Conservation (phyloP, 106 monocot genomes). For the Hemerocallis citrina region DNA sequence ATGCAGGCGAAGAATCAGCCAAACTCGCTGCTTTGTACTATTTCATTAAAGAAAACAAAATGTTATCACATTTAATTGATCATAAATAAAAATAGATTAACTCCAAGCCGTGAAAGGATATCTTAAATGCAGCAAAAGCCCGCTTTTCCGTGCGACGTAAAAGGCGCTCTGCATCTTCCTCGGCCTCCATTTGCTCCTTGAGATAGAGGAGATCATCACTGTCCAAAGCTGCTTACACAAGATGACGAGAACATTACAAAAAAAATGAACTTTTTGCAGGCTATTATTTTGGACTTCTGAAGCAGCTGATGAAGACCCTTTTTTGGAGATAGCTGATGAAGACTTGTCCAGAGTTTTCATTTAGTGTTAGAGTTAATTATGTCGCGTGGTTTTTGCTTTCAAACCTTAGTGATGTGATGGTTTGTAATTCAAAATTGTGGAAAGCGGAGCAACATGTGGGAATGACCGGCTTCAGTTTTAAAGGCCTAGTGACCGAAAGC, state of each 20-base stretch:
- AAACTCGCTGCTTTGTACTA: conserved; percentile 80
- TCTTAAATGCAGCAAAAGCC: conserved; percentile 98
- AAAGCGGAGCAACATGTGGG: no score
- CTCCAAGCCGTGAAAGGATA: conserved; percentile 22
- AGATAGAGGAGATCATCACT: conserved; percentile 97
- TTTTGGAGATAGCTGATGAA: not conserved
- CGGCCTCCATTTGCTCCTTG: conserved; percentile 99
- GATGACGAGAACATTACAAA: not conserved
- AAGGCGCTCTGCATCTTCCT: conserved; percentile 97
- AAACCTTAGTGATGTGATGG: no score
- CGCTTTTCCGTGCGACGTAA: conserved; percentile 89
- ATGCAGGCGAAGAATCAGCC: conserved; percentile 69
- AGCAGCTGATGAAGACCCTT: not conserved
- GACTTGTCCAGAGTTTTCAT: no score
- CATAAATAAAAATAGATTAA: not conserved
- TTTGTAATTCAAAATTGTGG: no score
- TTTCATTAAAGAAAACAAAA: conserved; percentile 34
- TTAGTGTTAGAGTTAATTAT: no score
- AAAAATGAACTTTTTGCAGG: no score
- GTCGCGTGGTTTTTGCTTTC: no score
- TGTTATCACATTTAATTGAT: not conserved
- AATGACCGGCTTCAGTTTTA: no score
- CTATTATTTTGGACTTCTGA: no score
- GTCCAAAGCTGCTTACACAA: conserved; percentile 67
- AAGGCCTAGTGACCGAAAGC: no score